Evolutionary conservation across 805 yeast genomes (phyloP).

Genomic region (Scheffersomyces ergatensis): DNA sequence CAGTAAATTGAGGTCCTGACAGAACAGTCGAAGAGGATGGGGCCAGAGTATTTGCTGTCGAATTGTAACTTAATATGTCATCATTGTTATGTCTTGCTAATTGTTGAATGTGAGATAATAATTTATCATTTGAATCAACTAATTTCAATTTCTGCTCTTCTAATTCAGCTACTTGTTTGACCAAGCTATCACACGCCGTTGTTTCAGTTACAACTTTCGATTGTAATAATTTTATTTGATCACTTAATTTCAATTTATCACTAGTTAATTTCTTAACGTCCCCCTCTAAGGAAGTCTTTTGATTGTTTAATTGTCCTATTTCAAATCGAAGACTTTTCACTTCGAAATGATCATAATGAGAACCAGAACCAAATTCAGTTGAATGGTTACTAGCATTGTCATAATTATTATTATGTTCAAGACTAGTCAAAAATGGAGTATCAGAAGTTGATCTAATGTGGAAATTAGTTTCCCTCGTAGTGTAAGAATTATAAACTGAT

Average conservation of each 20-base stretch:
- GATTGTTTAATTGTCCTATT: slow-evolving; percentile 30
- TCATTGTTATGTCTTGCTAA: background rate
- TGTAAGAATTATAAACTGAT: slow-evolving; percentile 1
- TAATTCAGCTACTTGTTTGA: slow-evolving; percentile 53
- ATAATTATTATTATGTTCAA: slow-evolving; percentile 8
- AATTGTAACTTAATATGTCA: background rate
- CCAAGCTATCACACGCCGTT: slow-evolving; percentile 40
- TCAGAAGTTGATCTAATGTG: slow-evolving; percentile 47
- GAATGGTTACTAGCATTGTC: background rate
- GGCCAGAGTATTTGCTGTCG: slow-evolving; percentile 6
- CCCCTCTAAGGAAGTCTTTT: slow-evolving; percentile 18
- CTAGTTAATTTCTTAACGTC: slow-evolving; percentile 23
- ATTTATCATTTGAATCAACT: slow-evolving; percentile 19
- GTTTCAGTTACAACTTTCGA: slow-evolving; percentile 40
- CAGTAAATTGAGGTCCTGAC: slow-evolving; percentile 5
- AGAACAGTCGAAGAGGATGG: slow-evolving; percentile 7
- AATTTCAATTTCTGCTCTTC: slow-evolving; percentile 46
- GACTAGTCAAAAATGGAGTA: slow-evolving; percentile 25
- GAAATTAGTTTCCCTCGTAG: slow-evolving; percentile 10
- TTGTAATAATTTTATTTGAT: slow-evolving; percentile 36
- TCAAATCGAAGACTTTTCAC: slow-evolving; percentile 29
- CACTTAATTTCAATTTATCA: slow-evolving; percentile 20
- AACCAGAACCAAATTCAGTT: background rate
- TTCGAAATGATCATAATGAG: slow-evolving; percentile 8
- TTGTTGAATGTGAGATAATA: slow-evolving; percentile 1